Conservation (phyloP, 1,284 basidiomycete genomes). For the Ustilago hordei region DNA sequence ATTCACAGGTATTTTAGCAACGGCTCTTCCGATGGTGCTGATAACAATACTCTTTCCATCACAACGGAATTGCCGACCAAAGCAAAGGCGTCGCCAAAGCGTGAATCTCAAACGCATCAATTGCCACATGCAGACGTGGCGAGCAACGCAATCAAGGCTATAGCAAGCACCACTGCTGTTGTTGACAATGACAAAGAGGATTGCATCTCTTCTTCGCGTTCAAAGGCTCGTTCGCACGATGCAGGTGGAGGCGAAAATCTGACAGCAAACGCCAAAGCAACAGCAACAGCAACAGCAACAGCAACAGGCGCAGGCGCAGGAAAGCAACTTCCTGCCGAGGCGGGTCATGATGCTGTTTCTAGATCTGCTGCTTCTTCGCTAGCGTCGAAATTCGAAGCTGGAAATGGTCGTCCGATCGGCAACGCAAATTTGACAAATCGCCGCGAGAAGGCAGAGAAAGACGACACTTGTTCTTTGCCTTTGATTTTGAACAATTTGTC, state of each 20-base stretch:
- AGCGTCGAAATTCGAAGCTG: conserved; percentile 12
- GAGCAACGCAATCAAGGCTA: no score
- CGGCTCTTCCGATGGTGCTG: conserved; percentile 6
- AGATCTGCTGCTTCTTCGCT: neutral
- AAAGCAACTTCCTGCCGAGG: conserved; percentile 3
- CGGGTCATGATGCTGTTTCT: neutral
- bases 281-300: neutral
- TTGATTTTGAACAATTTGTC: conserved; percentile 1
- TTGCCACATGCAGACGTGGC: neutral
- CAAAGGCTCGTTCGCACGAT: neutral
- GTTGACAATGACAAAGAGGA: neutral
- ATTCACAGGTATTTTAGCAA: neutral
- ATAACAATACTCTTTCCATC: neutral
- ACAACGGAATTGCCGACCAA: neutral
- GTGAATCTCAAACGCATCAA: neutral
- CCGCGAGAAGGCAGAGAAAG: conserved; percentile 10
- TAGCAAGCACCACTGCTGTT: neutral
- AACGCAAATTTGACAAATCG: conserved; percentile 18
- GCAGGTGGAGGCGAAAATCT: conserved; percentile 1
- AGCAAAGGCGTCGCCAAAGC: neutral
- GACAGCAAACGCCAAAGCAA: neutral
- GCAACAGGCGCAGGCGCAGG: neutral
- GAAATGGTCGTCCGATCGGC: conserved; percentile 36
- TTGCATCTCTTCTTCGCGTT: conserved; percentile 1
- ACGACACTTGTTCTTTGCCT: neutral